Conservation (phyloP, 345 rosid species). For the Theobroma cacao region DNA sequence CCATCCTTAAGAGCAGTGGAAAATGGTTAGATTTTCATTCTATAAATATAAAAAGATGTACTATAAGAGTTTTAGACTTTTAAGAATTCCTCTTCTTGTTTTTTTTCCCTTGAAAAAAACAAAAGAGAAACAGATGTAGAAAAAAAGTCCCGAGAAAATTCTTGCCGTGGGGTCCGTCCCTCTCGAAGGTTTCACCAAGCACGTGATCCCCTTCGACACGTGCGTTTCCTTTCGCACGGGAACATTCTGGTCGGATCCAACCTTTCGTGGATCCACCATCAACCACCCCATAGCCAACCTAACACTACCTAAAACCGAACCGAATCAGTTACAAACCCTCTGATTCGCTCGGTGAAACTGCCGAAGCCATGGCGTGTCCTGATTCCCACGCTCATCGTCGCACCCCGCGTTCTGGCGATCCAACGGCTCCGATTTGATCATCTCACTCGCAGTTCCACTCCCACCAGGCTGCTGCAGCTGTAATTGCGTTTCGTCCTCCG, state of each 20-base stretch:
- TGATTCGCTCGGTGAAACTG: constrained; percentile 37
- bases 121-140: background rate
- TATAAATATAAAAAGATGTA: too few species aligned
- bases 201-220: constrained; percentile 25
- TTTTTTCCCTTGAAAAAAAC: background rate
- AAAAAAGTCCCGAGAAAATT: background rate
- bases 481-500: constrained; percentile 19
- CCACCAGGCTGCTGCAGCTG: constrained; percentile 30
- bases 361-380: constrained; percentile 46
- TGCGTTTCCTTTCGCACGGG: background rate
- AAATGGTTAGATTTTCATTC: too few species aligned
- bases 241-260: constrained; percentile 5
- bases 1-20: too few species aligned
- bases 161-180: background rate
- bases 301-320: background rate
- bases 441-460: background rate
- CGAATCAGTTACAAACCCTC: constrained; percentile 44
- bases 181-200: constrained; percentile 6
- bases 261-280: constrained; percentile 10
- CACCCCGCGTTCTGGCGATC: constrained; percentile 31
- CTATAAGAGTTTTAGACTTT: background rate
- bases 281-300: background rate
- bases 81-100: background rate
- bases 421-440: constrained; percentile 39
- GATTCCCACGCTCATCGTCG: background rate